Evolutionary conservation across 169 alveolate genomes (phyloP).

Genomic region (Babesia sp.): DNA sequence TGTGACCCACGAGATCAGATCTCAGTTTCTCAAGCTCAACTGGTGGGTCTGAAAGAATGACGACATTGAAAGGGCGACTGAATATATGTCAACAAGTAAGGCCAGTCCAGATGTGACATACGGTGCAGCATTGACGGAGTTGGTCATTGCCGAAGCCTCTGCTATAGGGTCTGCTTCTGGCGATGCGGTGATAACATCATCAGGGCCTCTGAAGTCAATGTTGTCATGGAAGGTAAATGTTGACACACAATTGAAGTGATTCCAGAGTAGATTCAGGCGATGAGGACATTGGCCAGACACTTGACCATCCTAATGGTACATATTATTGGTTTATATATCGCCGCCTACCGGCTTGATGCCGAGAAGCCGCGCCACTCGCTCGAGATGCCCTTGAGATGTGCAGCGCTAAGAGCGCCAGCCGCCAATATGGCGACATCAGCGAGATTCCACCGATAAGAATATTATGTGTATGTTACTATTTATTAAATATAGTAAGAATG

Average conservation of each 20-base stretch:
- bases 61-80: conserved; percentile 40
- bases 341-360: conserved; percentile 22
- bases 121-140: conserved; percentile 23
- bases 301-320: conserved; percentile 6
- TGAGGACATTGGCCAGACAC: not conserved
- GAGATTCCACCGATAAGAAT: not conserved
- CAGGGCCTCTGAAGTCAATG: conserved; percentile 27
- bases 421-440: conserved; percentile 9
- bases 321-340: not conserved
- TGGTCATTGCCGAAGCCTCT: conserved; percentile 36
- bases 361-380: conserved; percentile 9
- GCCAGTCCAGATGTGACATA: not conserved
- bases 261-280: conserved; percentile 41
- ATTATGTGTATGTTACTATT: not conserved
- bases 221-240: not conserved
- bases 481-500: too few species aligned
- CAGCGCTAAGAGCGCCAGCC: conserved; percentile 22
- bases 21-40: conserved; percentile 30
- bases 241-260: conserved; percentile 34
- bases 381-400: conserved; percentile 10
- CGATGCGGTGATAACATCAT: conserved; percentile 35
- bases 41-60: conserved; percentile 17
- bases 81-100: not conserved
- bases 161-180: conserved; percentile 31
- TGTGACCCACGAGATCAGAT: not conserved